Percentiles rank a stretch among this genome's conserved stretches.
These are phyloP conservation scores for Neonothopanus nambi DNA, from an alignment of 1,284 basidiomycete genomes.

Conservation along the genomic window DNA sequence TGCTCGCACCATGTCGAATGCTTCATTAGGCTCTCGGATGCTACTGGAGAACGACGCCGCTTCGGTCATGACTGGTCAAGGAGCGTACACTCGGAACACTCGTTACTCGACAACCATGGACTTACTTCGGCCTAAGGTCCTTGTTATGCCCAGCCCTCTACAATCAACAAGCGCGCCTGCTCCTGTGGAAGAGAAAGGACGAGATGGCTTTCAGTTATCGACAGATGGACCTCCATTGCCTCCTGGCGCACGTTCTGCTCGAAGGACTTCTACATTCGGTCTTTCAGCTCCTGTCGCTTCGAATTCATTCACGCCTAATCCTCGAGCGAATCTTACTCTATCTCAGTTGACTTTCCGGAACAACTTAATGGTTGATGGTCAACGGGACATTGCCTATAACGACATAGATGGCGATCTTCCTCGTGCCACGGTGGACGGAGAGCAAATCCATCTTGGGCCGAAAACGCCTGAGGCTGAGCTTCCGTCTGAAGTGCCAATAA, in stretches of 20 bases:
- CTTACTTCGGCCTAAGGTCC: conserved; percentile 75
- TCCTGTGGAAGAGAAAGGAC: conserved; percentile 32
- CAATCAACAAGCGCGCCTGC: conserved; percentile 46
- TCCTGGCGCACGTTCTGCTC: conserved; percentile 59
- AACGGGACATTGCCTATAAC: conserved; percentile 59
- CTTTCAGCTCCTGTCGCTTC: conserved; percentile 46
- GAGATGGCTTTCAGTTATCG: conserved; percentile 62
- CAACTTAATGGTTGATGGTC: conserved; percentile 64
- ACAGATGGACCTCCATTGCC: conserved; percentile 71
- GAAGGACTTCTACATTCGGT: conserved; percentile 41
- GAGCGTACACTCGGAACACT: conserved; percentile 11
- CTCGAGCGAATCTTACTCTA: conserved; percentile 65
- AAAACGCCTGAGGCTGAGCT: conserved; percentile 28
- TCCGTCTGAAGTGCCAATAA: conserved; percentile 32
- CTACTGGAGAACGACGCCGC: conserved; percentile 57
- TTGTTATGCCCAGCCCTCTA: conserved; percentile 83
- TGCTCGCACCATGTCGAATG: conserved; percentile 64
- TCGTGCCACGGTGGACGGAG: conserved; percentile 69
- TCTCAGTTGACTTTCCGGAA: conserved; percentile 83
- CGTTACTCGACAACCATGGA: conserved; percentile 74
- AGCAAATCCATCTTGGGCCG: conserved; percentile 58
- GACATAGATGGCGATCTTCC: conserved; percentile 61
- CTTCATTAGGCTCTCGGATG: conserved; percentile 63
- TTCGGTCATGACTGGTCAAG: conserved; percentile 36
- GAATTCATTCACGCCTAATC: conserved; percentile 78